Base-by-base conservation (phyloP, 768 basidiomycete species). In the Suillus subaureus region DNA sequence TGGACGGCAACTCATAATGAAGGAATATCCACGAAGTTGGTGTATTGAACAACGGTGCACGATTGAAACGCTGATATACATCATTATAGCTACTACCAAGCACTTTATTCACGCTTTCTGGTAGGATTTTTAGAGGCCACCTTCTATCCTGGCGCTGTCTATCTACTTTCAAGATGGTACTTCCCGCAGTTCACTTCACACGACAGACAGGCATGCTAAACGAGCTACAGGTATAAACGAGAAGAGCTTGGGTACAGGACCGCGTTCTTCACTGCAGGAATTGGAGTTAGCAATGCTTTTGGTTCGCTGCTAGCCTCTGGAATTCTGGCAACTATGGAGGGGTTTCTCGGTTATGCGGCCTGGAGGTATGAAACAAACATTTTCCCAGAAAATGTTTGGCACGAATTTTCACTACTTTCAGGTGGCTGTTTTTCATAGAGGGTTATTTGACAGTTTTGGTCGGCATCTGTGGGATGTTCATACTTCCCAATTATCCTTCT, bases 231-330 rank as follows among this genome's bases (percentile, higher is more conserved):
- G 90, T 92, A 92, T 79, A 89, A 83, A 62, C 83, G 85, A 49
- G 79, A 79, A 23, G 91, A 92, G 72, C 81, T 92, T 42, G 90
- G 88, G 58, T 78, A 85, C 47, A 81, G 89, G 61, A 87, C 83
- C n/a, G 87, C 89, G 7, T 74, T 89, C 60, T 80, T 91, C n/a
- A 85, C 84, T 47, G 89, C 89, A 66, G 91, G 91, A 23, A 87
- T 82, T 69, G 78, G 93, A 8, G 85, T 92, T 63, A 87, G 85
- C 55, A 94, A 93, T 80, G 91, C 91, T 4, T 92, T 93, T 75
- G 91, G 92, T 6, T 82, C 90, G 0, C 78, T 93, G 26, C 84
- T 94, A 58, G 90, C 91, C 6, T 89, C 89, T 28, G 88, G 85
- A 12, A 90, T 93, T 61, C 82, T 93, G 16, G 80, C 83, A 64